A percentile compares a stretch with the other conserved stretches of the same genome.
Conservation (phyloP, 2,329 filamentous ascomycete genomes). For the Monilinia polystroma region DNA sequence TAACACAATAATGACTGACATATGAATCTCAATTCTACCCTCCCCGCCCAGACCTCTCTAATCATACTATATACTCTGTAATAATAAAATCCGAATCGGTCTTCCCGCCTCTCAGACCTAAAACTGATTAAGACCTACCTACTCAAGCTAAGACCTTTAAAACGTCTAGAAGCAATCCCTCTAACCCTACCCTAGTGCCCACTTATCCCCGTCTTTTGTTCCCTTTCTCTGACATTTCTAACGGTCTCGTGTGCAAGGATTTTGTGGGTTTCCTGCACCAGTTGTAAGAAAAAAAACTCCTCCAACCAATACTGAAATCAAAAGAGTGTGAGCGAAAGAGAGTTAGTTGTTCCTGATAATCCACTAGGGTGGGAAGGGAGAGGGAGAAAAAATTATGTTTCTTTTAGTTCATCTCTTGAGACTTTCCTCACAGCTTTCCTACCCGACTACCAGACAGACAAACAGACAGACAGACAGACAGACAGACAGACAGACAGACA, state of each 20-base stretch:
- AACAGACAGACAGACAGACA: background rate
- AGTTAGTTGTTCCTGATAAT: background rate
- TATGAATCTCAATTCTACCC: too few relatives aligned
- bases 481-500: too few relatives aligned
- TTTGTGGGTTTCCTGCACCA: conserved; percentile 11
- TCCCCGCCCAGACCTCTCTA: background rate
- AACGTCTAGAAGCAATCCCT: conserved; percentile 16
- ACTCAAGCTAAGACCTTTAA: too few relatives aligned
- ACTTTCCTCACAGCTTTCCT: background rate
- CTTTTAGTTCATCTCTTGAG: background rate
- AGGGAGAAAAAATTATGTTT: background rate
- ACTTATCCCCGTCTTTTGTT: conserved; percentile 1
- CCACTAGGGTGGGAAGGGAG: background rate
- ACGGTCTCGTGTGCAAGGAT: conserved; percentile 13
- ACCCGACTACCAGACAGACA: too few relatives aligned
- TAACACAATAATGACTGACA: too few relatives aligned
- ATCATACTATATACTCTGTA: too few relatives aligned
- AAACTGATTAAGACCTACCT: too few relatives aligned
- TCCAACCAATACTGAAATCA: background rate
- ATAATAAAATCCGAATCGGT: background rate
- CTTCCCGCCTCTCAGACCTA: background rate
- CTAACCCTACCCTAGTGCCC: background rate
- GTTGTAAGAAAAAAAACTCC: background rate
- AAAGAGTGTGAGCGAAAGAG: background rate
- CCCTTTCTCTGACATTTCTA: conserved; percentile 8